These are phyloP conservation scores for Podospora bellae-mahoneyi DNA, from an alignment of 495 filamentous ascomycete genomes.

Conservation along the genomic window DNA sequence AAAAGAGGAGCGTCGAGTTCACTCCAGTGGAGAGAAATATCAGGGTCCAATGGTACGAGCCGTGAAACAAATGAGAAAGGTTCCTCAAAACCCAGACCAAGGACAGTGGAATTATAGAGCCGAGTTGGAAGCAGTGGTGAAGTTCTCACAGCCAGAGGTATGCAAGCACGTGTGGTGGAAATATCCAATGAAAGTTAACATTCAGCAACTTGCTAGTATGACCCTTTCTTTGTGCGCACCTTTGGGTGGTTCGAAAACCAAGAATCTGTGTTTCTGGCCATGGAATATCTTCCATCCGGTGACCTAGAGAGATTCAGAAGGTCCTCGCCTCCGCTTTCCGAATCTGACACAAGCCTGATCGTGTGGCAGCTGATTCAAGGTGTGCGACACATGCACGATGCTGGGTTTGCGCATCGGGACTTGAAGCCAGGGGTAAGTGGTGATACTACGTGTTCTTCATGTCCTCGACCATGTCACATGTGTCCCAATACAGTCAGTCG, in stretches of 20 bases:
- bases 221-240: slow-evolving; percentile 32
- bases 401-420: slow-evolving; percentile 49
- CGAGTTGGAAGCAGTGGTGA: slow-evolving; percentile 18
- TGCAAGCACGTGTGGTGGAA: not conserved
- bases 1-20: slow-evolving; percentile 3
- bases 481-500: not conserved
- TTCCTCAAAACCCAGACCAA: not conserved
- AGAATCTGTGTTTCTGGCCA: slow-evolving; percentile 34
- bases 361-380: slow-evolving; percentile 43
- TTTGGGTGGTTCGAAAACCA: slow-evolving; percentile 41
- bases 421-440: slow-evolving; percentile 44
- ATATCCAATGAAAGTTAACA: not conserved
- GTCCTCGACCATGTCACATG: not conserved
- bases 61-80: slow-evolving; percentile 14
- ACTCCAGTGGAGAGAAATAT: not conserved
- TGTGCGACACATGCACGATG: slow-evolving; percentile 45
- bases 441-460: not conserved
- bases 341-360: slow-evolving; percentile 37
- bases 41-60: slow-evolving; percentile 9
- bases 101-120: slow-evolving; percentile 6
- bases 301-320: slow-evolving; percentile 27
- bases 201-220: slow-evolving; percentile 15
- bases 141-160: slow-evolving; percentile 17
- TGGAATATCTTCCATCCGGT: slow-evolving; percentile 38
- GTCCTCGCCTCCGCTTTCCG: slow-evolving; percentile 10